Evolutionary conservation across 345 rosid species (phyloP).

Genomic region (Iberis pinnata): DNA sequence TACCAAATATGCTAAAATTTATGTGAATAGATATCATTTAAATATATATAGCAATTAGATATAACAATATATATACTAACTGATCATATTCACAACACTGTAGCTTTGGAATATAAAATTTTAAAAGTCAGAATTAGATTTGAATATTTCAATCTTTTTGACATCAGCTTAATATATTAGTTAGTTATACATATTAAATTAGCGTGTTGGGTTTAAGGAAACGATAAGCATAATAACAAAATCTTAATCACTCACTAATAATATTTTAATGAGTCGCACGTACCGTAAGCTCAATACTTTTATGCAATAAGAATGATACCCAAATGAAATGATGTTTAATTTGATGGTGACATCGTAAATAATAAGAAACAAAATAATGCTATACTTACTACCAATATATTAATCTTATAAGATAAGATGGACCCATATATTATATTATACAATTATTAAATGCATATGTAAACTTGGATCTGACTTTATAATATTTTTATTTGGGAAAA

Average conservation of each 20-base stretch:
- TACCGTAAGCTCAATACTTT: background rate
- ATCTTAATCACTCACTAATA: background rate
- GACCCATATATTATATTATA: conserved; percentile 13
- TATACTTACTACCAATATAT: conserved; percentile 7
- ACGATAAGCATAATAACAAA: no score
- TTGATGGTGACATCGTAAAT: conserved; percentile 14
- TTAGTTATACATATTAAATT: background rate
- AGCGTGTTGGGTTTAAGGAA: background rate
- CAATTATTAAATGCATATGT: conserved; percentile 8
- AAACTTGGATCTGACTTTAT: conserved; percentile 27
- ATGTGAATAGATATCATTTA: no score
- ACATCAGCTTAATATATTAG: background rate
- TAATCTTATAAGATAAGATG: conserved; percentile 24
- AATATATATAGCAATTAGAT: no score
- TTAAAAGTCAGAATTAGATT: no score
- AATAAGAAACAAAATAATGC: background rate
- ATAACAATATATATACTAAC: no score
- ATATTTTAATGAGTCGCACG: background rate
- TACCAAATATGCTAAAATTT: no score
- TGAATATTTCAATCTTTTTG: no score
- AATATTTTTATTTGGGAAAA: conserved; percentile 12
- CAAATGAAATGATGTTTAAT: conserved; percentile 20
- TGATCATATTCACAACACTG: no score
- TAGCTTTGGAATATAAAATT: no score
- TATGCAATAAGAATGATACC: no score